A percentile compares a stretch with the other conserved stretches of the same genome.
Conservation (phyloP, 164 flowering plant species). For the Stephania cephalantha region DNA sequence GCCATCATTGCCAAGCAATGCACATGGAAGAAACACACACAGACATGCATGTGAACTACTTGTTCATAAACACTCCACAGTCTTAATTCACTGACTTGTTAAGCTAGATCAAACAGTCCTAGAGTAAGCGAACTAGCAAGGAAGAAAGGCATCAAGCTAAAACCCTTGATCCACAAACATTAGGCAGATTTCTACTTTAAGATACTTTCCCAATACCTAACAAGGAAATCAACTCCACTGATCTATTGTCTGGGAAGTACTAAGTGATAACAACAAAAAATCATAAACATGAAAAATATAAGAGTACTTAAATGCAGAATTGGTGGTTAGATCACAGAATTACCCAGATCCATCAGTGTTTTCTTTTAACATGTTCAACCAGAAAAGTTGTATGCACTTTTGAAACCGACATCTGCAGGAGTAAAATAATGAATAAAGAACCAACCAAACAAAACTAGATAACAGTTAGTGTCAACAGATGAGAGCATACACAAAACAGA, state of each 20-base stretch:
- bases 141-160: not conserved
- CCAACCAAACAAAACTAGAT: not conserved
- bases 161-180: not conserved
- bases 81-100: not conserved
- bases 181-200: no score
- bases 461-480: no score
- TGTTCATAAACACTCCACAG: not conserved
- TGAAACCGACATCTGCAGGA: not conserved
- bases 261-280: not conserved
- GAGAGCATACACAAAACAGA: no score
- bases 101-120: not conserved
- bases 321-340: not conserved
- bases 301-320: not conserved
- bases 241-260: no score
- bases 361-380: no score
- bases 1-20: conserved; percentile 1
- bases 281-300: not conserved
- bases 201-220: no score
- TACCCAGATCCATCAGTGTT: no score
- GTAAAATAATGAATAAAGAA: not conserved
- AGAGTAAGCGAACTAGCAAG: not conserved
- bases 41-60: not conserved
- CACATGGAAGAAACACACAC: conserved; percentile 12
- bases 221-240: no score
- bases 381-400: no score